phyloP scores from a whole-genome alignment of 1,139 yeast species.

The Candida tropicalis region DNA sequence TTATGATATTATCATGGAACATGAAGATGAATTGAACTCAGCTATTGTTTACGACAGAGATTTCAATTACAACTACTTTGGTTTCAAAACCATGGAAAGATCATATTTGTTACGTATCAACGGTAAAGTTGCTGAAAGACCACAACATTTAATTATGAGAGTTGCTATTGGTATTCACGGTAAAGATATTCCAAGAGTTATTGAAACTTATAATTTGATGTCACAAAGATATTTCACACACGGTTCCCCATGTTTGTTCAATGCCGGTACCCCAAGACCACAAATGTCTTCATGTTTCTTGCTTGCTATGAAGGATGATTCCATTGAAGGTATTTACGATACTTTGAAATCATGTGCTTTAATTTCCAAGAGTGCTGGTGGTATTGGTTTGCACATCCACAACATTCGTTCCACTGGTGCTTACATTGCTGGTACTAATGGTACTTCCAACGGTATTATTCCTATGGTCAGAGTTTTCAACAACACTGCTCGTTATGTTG shows the following conservation, averaged over 20 bases:
- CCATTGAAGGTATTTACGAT: constrained; percentile 87
- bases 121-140: constrained; percentile 84
- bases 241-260: constrained; percentile 87
- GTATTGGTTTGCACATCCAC: constrained; percentile 83
- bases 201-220: constrained; percentile 85
- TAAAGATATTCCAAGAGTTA: constrained; percentile 63
- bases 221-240: constrained; percentile 83
- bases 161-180: constrained; percentile 91
- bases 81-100: constrained; percentile 85
- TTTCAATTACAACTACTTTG: constrained; percentile 80
- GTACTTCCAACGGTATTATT: constrained; percentile 83
- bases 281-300: constrained; percentile 91
- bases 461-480: constrained; percentile 91
- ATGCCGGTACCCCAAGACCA: constrained; percentile 86
- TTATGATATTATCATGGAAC: constrained; percentile 59
- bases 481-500: constrained; percentile 90
- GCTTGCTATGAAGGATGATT: constrained; percentile 86
- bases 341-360: constrained; percentile 85
- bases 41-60: constrained; percentile 86
- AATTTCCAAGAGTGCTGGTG: constrained; percentile 90
- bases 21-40: constrained; percentile 73
- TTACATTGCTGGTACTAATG: constrained; percentile 86
- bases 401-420: constrained; percentile 86
- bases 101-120: constrained; percentile 72
- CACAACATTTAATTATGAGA: constrained; percentile 88